A percentile compares a stretch with the other conserved stretches of the same genome.
Evolutionary conservation across 2,329 filamentous ascomycete genomes (phyloP).

Genomic region (Magnaporthiopsis poae): DNA sequence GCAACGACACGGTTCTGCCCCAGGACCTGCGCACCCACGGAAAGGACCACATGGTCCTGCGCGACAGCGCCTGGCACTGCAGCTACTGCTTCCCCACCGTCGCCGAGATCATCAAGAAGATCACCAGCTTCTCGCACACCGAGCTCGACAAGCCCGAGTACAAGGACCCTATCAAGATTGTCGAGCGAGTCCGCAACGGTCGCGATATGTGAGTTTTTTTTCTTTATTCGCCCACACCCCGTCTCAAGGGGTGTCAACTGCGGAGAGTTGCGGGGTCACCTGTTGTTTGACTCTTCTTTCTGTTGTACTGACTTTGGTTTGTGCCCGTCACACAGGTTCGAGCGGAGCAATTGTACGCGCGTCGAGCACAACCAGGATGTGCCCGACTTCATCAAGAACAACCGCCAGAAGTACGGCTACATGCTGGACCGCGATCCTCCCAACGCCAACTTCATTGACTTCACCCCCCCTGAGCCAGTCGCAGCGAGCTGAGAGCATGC

Average conservation of each 20-base stretch:
- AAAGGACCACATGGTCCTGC: constrained; percentile 23
- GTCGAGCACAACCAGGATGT: constrained; percentile 32
- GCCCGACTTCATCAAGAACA: constrained; percentile 28
- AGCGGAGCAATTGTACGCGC: constrained; percentile 15
- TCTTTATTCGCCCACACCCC: too few relatives aligned
- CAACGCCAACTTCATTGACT: constrained; percentile 28
- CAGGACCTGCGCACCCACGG: constrained; percentile 25
- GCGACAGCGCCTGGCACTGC: constrained; percentile 37
- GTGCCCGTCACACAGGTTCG: constrained; percentile 13
- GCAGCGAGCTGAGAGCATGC: not conserved
- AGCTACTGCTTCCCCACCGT: constrained; percentile 33
- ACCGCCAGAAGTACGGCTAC: constrained; percentile 24
- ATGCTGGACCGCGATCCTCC: constrained; percentile 29
- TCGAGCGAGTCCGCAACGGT: constrained; percentile 30
- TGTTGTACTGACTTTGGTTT: not conserved
- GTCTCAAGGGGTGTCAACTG: not conserved
- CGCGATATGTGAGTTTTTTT: constrained; percentile 28
- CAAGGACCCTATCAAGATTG: constrained; percentile 28
- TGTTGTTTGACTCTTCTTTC: not conserved
- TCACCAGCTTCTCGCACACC: constrained; percentile 32
- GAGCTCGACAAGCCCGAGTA: constrained; percentile 29
- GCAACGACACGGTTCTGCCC: constrained; percentile 28
- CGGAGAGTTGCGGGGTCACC: not conserved
- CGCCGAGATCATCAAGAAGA: constrained; percentile 30
- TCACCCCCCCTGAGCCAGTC: not conserved